Evolutionary conservation across 2,329 filamentous ascomycete species (phyloP).

Genomic region (Aureobasidium sp.): DNA sequence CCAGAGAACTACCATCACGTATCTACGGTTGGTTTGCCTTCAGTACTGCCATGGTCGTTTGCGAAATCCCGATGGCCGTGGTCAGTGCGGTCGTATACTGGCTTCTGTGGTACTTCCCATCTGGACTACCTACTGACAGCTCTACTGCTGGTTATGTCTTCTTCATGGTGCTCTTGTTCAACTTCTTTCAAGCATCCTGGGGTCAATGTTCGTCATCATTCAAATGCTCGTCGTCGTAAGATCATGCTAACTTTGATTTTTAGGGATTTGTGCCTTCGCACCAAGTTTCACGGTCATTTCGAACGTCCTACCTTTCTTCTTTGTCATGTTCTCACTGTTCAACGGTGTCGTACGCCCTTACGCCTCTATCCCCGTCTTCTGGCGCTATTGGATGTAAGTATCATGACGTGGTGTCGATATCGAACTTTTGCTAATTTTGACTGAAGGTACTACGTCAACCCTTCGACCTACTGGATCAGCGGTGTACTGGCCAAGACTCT

Average conservation of each 20-base stretch:
- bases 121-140: constrained; percentile 58
- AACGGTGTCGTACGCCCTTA: constrained; percentile 70
- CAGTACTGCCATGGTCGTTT: constrained; percentile 61
- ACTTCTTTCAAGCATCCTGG: constrained; percentile 53
- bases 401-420: neutral
- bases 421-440: neutral
- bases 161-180: constrained; percentile 70
- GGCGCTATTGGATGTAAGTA: constrained; percentile 64
- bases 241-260: too few species aligned
- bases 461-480: constrained; percentile 62
- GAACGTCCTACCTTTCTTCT: constrained; percentile 70
- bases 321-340: constrained; percentile 67
- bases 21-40: constrained; percentile 76
- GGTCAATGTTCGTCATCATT: too few species aligned
- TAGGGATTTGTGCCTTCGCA: constrained; percentile 68
- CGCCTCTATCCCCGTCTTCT: constrained; percentile 56
- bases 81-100: constrained; percentile 59
- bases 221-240: too few species aligned
- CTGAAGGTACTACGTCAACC: constrained; percentile 35
- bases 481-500: constrained; percentile 60
- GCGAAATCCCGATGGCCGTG: constrained; percentile 63
- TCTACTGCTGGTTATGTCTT: constrained; percentile 65
- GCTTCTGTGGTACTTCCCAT: constrained; percentile 67
- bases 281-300: constrained; percentile 70
- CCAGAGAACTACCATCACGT: constrained; percentile 61